phyloP scores from a whole-genome alignment of 208 protist genomes.

The Crithidia mellificae region DNA sequence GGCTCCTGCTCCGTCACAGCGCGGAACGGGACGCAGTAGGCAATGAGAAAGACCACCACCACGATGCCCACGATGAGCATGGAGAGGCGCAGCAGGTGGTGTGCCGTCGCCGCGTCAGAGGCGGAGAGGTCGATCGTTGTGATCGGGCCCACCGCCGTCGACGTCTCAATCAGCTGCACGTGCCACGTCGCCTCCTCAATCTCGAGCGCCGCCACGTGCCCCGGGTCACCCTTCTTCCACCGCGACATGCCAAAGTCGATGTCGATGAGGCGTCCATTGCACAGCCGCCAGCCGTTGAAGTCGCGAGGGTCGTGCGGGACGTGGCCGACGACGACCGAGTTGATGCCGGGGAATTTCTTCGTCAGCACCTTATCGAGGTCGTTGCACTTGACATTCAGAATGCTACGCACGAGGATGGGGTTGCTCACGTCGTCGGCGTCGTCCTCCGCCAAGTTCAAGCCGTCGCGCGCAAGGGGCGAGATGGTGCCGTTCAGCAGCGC shows the following conservation, averaged over 20 bases:
- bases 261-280: constrained; percentile 71
- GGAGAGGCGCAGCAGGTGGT: constrained; percentile 21
- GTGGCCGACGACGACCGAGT: constrained; percentile 88
- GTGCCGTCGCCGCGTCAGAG: constrained; percentile 11
- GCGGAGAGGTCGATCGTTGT: neutral
- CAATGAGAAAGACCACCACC: constrained; percentile 17
- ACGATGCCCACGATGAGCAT: constrained; percentile 20
- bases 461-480: constrained; percentile 58
- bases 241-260: constrained; percentile 91
- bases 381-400: constrained; percentile 83
- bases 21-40: constrained; percentile 20
- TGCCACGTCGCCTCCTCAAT: constrained; percentile 80
- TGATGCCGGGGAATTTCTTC: constrained; percentile 76
- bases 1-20: constrained; percentile 1
- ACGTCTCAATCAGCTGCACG: constrained; percentile 73
- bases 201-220: constrained; percentile 83
- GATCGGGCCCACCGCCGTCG: constrained; percentile 32
- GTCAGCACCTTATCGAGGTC: constrained; percentile 64
- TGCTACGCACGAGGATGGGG: constrained; percentile 84
- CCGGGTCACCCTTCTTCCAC: constrained; percentile 88
- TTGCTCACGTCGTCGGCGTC: constrained; percentile 71
- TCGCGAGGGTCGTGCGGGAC: constrained; percentile 81
- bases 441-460: constrained; percentile 69
- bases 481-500: constrained; percentile 71
- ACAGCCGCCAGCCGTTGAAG: constrained; percentile 82